Evolutionary conservation across 768 basidiomycete species (phyloP).

Genomic region (Lactarius hatsudake): DNA sequence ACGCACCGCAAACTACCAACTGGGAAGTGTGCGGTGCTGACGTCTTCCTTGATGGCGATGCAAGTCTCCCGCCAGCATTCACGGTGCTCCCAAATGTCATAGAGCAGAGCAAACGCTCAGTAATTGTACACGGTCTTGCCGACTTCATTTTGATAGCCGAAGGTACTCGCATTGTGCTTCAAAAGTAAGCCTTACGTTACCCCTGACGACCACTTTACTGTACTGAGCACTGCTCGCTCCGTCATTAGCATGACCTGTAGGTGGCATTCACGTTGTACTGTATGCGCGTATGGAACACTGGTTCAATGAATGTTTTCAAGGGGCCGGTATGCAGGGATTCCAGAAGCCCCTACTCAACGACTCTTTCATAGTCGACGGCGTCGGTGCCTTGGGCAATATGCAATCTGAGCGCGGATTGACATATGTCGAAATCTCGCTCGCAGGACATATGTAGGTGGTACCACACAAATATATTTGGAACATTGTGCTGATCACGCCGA

Average conservation of each 20-base stretch:
- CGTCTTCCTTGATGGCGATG: constrained; percentile 63
- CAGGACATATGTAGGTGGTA: constrained; percentile 56
- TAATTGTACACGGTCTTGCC: constrained; percentile 69
- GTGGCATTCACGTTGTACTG: neutral
- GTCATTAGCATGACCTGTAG: constrained; percentile 23
- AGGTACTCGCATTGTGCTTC: constrained; percentile 44
- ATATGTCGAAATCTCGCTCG: constrained; percentile 61
- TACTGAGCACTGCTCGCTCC: neutral
- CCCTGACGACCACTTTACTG: neutral
- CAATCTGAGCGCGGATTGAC: constrained; percentile 69
- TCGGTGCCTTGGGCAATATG: constrained; percentile 62
- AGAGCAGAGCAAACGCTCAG: constrained; percentile 64
- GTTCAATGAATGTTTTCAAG: constrained; percentile 35
- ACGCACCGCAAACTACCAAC: constrained; percentile 57
- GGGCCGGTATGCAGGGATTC: constrained; percentile 70
- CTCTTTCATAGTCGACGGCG: constrained; percentile 66
- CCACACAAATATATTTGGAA: too few relatives aligned
- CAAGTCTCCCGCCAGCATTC: constrained; percentile 58
- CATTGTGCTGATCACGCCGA: neutral
- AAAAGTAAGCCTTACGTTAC: constrained; percentile 35
- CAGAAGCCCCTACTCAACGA: constrained; percentile 63
- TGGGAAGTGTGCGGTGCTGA: constrained; percentile 62
- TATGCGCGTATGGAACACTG: neutral
- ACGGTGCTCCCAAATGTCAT: constrained; percentile 72
- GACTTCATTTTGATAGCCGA: constrained; percentile 75